Percentiles rank a stretch among this genome's conserved stretches.
Evolutionary conservation across 2,329 filamentous ascomycete genomes (phyloP).

Genomic region (Verticillium tricorpus): DNA sequence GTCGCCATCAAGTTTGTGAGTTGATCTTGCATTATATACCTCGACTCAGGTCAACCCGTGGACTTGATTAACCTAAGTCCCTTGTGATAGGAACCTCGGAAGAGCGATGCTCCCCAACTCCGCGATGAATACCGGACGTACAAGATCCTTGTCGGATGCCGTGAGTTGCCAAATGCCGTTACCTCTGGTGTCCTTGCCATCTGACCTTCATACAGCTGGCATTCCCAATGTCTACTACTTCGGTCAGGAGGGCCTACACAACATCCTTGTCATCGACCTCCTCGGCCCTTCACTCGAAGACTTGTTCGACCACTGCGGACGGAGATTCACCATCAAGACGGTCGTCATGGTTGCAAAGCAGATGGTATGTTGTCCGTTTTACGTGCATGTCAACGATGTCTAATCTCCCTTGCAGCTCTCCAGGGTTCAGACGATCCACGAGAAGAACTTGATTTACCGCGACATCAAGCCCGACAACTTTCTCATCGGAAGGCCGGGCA

Average conservation of each 20-base stretch:
- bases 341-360: conserved; percentile 99
- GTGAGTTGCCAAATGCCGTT: conserved; percentile 56
- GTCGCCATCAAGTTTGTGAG: conserved; percentile 98
- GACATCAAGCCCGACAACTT: conserved; percentile 99
- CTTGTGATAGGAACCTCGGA: conserved; percentile 75
- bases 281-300: conserved; percentile 93
- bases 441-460: conserved; percentile 98
- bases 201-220: conserved; percentile 59
- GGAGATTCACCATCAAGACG: conserved; percentile 93
- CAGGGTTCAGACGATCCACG: conserved; percentile 88
- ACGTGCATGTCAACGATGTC: not conserved
- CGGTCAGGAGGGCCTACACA: conserved; percentile 95
- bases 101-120: conserved; percentile 96
- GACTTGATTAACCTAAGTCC: not conserved
- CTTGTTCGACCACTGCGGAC: conserved; percentile 94
- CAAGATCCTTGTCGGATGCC: conserved; percentile 98
- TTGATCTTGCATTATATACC: conserved; percentile 20
- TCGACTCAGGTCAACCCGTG: not conserved
- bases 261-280: conserved; percentile 96
- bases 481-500: conserved; percentile 85
- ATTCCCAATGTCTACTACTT: conserved; percentile 99
- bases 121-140: conserved; percentile 99
- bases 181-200: conserved; percentile 16
- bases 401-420: conserved; percentile 58
- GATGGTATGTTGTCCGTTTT: conserved; percentile 60